Percentiles rank a stretch among this genome's conserved stretches.
Evolutionary conservation across 2,329 filamentous ascomycete genomes (phyloP).

Genomic region (Fusarium annulatum): DNA sequence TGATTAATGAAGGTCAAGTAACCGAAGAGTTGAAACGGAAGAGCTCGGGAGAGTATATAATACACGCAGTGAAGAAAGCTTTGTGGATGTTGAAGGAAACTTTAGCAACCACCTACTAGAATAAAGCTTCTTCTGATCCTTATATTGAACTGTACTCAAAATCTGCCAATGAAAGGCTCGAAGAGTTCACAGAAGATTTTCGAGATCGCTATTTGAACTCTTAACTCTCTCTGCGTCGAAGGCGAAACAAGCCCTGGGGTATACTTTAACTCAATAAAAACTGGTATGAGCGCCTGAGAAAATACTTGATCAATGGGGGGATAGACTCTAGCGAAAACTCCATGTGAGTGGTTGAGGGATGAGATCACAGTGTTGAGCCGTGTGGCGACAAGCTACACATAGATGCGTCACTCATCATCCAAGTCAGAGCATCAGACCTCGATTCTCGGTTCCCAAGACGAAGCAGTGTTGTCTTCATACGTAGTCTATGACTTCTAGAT

Average conservation of each 20-base stretch:
- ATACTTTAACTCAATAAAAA: no score
- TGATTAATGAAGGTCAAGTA: neutral
- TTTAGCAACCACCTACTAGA: neutral
- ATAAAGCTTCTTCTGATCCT: neutral
- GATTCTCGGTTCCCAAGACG: neutral
- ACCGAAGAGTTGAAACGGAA: neutral
- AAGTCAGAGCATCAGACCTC: neutral
- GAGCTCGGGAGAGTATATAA: neutral
- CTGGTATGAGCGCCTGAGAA: neutral
- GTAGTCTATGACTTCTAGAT: slow-evolving; percentile 42
- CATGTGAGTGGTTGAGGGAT: no score
- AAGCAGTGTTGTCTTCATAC: slow-evolving; percentile 5
- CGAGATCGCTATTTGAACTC: neutral
- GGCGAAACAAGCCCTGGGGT: neutral
- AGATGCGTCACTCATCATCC: neutral
- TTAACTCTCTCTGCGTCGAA: no score
- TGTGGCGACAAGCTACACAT: neutral
- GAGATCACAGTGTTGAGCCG: neutral
- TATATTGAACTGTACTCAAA: neutral
- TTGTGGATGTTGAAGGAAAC: neutral
- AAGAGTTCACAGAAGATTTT: neutral
- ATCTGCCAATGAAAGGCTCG: no score
- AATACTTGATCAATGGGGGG: neutral
- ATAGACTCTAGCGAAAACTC: neutral
- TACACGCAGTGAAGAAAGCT: neutral